phyloP scores from a whole-genome alignment of 2,329 filamentous ascomycete genomes.

The Bipolaris victoriae region DNA sequence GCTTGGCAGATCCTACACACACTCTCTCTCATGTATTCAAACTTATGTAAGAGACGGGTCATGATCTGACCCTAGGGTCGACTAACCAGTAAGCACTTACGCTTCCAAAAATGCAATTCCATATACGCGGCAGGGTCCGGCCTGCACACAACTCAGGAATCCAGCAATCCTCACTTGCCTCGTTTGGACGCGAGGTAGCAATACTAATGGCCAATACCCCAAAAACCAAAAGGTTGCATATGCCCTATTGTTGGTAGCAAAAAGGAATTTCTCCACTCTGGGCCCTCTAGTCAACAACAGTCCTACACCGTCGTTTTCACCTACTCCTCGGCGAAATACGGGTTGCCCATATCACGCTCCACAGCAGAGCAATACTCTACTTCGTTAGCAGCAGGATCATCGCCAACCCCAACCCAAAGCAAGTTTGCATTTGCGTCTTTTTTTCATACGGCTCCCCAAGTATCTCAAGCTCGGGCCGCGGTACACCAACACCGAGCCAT shows the following conservation, averaged over 20 bases:
- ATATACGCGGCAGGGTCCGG: background rate
- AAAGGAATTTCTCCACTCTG: background rate
- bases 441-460: slow-evolving; percentile 1
- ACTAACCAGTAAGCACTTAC: background rate
- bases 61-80: background rate
- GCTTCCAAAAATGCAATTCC: background rate
- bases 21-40: background rate
- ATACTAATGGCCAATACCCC: background rate
- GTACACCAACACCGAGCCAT: background rate
- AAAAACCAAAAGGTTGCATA: background rate
- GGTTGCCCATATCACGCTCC: background rate
- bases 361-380: background rate
- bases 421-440: background rate
- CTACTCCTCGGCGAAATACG: background rate
- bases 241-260: background rate
- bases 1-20: background rate
- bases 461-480: background rate
- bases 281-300: background rate
- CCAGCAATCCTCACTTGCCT: background rate
- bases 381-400: background rate
- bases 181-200: background rate
- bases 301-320: background rate
- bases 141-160: background rate
- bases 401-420: background rate
- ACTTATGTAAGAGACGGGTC: background rate